Evolutionary conservation across 2,329 filamentous ascomycete species (phyloP).

Genomic region (Trichoderma sp.): DNA sequence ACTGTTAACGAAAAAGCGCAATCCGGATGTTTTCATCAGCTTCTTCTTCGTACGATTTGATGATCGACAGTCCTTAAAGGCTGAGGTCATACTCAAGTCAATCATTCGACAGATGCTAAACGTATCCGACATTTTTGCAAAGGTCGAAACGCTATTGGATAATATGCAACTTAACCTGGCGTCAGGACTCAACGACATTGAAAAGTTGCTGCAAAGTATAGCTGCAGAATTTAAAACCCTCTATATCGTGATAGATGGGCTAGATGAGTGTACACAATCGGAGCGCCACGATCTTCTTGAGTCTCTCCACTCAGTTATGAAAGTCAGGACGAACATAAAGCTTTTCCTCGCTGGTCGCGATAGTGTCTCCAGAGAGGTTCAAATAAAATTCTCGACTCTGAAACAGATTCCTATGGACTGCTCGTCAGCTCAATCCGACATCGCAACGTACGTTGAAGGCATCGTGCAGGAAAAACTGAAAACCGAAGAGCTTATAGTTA

Average conservation of each 20-base stretch:
- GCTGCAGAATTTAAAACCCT: neutral
- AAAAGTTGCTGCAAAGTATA: neutral
- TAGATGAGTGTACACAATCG: conserved; percentile 32
- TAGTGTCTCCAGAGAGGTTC: conserved; percentile 23
- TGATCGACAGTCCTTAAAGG: conserved; percentile 17
- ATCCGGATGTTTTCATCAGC: neutral
- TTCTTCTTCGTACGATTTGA: conserved; percentile 23
- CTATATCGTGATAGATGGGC: conserved; percentile 34
- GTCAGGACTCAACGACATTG: neutral
- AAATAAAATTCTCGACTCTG: conserved; percentile 7
- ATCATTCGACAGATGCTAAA: conserved; percentile 20
- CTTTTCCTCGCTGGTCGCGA: conserved; percentile 31
- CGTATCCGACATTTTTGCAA: neutral
- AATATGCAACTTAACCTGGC: neutral
- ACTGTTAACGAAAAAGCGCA: conserved; percentile 5
- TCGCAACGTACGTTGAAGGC: conserved; percentile 18
- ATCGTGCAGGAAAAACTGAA: conserved; percentile 11
- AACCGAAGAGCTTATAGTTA: conserved; percentile 22
- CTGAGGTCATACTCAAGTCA: conserved; percentile 22
- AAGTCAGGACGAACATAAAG: conserved; percentile 15
- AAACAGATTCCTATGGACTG: conserved; percentile 15
- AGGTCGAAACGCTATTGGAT: neutral
- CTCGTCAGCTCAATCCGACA: neutral
- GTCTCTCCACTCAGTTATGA: neutral
- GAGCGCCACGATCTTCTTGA: conserved; percentile 23